Conservation (phyloP, 1,284 basidiomycete genomes). For the Gymnopus androsaceus region DNA sequence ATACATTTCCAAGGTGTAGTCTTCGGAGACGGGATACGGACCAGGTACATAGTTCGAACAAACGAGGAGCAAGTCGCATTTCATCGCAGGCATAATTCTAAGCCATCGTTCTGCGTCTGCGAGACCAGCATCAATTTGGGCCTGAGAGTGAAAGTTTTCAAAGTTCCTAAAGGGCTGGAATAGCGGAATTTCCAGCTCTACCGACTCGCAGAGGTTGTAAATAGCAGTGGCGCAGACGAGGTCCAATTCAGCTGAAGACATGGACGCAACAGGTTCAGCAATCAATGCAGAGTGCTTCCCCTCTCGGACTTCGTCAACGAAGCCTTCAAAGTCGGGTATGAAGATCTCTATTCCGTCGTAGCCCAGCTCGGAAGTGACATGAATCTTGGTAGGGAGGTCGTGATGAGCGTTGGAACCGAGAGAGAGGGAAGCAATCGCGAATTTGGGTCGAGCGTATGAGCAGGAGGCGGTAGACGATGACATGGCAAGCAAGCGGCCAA, state of each 20-base stretch:
- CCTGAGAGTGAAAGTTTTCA: constrained; percentile 26
- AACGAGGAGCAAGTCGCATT: constrained; percentile 25
- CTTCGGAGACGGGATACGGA: constrained; percentile 1
- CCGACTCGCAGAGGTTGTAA: constrained; percentile 19
- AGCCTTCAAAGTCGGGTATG: constrained; percentile 29
- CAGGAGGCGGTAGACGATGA: neutral
- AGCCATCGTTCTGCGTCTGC: constrained; percentile 27
- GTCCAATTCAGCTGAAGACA: constrained; percentile 20
- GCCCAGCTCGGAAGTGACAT: constrained; percentile 23
- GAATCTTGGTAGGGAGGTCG: constrained; percentile 27
- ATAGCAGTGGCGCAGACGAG: constrained; percentile 25
- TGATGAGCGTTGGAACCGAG: constrained; percentile 25
- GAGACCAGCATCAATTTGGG: constrained; percentile 21
- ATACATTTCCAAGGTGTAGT: constrained; percentile 19
- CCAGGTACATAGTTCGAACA: constrained; percentile 24
- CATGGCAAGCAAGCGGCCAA: too few species aligned
- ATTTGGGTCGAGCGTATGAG: constrained; percentile 13
- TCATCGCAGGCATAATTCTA: constrained; percentile 24
- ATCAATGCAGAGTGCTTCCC: constrained; percentile 24
- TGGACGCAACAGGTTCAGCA: neutral
- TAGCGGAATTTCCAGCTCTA: constrained; percentile 25
- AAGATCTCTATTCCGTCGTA: constrained; percentile 30
- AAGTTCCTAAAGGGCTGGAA: constrained; percentile 29
- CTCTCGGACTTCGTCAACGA: constrained; percentile 24
- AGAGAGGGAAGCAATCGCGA: constrained; percentile 28